These are phyloP conservation scores for Chlamydomonas eustigma DNA, from an alignment of 139 green algal species.

Conservation along the genomic window DNA sequence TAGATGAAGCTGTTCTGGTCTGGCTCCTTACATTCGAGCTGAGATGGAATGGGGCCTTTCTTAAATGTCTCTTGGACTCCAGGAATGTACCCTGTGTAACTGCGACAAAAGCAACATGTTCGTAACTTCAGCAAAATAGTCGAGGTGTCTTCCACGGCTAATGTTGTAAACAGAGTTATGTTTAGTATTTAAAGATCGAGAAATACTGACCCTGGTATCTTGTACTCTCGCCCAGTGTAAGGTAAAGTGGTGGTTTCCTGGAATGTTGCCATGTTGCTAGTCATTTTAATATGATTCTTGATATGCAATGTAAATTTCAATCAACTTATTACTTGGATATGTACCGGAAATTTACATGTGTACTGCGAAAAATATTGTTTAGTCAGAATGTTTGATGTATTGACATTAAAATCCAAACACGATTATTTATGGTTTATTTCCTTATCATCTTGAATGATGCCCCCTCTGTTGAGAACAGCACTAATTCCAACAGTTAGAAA, in stretches of 20 bases:
- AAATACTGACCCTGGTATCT: conserved; percentile 60
- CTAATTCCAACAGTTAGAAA: not conserved
- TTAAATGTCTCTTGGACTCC: conserved; percentile 56
- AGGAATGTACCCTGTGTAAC: conserved; percentile 8
- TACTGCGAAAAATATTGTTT: no score
- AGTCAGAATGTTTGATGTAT: no score
- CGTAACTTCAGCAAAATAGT: no score
- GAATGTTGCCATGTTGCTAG: no score
- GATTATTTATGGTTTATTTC: not conserved
- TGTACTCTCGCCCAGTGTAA: conserved; percentile 52
- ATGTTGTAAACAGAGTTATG: no score
- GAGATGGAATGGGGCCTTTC: conserved; percentile 62
- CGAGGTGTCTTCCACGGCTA: no score
- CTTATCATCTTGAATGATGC: conserved; percentile 3
- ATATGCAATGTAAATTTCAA: no score
- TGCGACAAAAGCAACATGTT: conserved; percentile 2
- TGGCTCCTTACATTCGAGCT: conserved; percentile 57
- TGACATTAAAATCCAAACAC: no score
- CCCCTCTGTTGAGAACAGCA: not conserved
- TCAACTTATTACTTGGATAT: no score
- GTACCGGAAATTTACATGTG: no score
- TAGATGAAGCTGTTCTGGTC: conserved; percentile 56
- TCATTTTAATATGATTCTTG: no score
- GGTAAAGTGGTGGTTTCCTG: conserved; percentile 13
- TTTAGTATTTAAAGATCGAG: no score